These are phyloP conservation scores for Diaporthe citri DNA, from an alignment of 2,329 filamentous ascomycete genomes.

Conservation along the genomic window DNA sequence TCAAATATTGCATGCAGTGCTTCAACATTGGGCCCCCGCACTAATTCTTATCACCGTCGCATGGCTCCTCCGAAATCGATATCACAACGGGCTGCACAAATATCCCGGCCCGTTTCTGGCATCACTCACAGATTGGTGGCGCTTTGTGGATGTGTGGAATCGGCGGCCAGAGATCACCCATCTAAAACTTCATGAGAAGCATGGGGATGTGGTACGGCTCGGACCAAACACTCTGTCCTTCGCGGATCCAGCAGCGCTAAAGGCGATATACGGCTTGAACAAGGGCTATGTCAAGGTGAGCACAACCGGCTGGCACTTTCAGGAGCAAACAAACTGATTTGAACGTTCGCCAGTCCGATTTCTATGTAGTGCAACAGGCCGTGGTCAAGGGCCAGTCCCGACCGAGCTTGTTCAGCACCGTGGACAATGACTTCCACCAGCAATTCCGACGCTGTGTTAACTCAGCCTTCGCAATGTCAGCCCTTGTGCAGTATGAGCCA, in stretches of 20 bases:
- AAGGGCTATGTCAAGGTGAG: conserved; percentile 83
- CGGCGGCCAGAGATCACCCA: conserved; percentile 77
- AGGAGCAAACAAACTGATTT: conserved; percentile 56
- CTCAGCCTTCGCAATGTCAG: conserved; percentile 81
- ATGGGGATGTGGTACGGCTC: conserved; percentile 55
- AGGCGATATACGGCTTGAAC: conserved; percentile 75
- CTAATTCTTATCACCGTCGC: conserved; percentile 49
- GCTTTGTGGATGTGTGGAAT: conserved; percentile 76
- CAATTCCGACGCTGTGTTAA: conserved; percentile 82
- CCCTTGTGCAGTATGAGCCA: conserved; percentile 82
- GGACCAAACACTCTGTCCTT: conserved; percentile 55
- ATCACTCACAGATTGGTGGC: conserved; percentile 79
- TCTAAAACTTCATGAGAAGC: conserved; percentile 62
- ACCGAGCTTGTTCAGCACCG: conserved; percentile 81
- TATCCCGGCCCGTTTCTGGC: conserved; percentile 81
- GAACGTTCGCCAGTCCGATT: conserved; percentile 70
- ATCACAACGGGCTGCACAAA: conserved; percentile 71
- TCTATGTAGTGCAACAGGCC: conserved; percentile 84
- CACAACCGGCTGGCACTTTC: conserved; percentile 49
- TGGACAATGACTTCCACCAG: conserved; percentile 80
- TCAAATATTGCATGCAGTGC: conserved; percentile 51
- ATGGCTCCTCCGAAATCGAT: conserved; percentile 63
- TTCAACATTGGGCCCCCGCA: conserved; percentile 59
- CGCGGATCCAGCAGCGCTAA: conserved; percentile 42
- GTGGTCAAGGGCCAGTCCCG: conserved; percentile 76